phyloP scores from a whole-genome alignment of 148 eudicot genomes.

The Persicaria tinctoria region DNA sequence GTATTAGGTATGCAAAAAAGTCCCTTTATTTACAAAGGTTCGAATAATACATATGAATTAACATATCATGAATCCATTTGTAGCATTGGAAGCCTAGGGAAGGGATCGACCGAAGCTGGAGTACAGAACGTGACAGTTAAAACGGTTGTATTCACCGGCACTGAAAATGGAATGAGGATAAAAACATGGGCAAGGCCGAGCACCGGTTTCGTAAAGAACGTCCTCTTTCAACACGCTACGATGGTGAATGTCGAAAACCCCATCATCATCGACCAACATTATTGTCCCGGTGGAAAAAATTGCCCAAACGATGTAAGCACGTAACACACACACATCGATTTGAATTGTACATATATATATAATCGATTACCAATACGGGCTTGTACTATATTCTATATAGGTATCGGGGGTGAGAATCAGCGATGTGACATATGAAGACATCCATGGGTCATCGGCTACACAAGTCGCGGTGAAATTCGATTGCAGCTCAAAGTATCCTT shows the following conservation, averaged over 20 bases:
- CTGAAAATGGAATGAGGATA: slow-evolving; percentile 36
- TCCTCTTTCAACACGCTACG: slow-evolving; percentile 30
- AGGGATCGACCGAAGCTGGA: slow-evolving; percentile 25
- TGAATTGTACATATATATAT: not conserved
- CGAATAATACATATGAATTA: not conserved
- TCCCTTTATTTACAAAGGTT: no score
- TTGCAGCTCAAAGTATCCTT: slow-evolving; percentile 8
- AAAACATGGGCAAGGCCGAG: slow-evolving; percentile 51
- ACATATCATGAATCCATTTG: not conserved
- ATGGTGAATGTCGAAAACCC: slow-evolving; percentile 42
- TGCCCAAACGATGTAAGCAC: not conserved
- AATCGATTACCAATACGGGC: not conserved
- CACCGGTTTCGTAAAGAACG: slow-evolving; percentile 29
- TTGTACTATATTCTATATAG: not conserved
- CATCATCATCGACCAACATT: slow-evolving; percentile 46
- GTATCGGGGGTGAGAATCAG: not conserved
- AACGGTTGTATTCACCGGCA: slow-evolving; percentile 22
- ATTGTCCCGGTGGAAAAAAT: slow-evolving; percentile 24
- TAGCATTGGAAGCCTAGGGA: slow-evolving; percentile 52
- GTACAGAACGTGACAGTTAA: slow-evolving; percentile 43
- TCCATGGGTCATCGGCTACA: not conserved
- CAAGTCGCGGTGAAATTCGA: slow-evolving; percentile 1
- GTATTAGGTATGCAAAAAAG: slow-evolving; percentile 3
- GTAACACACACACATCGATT: not conserved
- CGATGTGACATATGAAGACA: not conserved